phyloP scores from a whole-genome alignment of 306 rosid species.

The Vachellia pachyceras region DNA sequence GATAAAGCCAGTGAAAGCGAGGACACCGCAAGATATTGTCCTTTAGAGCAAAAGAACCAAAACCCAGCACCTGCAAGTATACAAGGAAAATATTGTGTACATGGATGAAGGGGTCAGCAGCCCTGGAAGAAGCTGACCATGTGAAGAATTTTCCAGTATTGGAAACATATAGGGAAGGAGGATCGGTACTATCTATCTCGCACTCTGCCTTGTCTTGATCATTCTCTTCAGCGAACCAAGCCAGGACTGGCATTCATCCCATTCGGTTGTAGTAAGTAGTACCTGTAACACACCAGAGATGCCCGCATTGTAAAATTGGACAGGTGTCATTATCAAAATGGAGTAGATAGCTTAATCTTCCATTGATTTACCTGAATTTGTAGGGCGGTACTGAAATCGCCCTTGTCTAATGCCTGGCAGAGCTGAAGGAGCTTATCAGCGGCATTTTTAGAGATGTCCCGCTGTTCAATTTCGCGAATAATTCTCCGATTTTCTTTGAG shows the following conservation, averaged over 20 bases:
- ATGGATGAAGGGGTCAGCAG: conserved; percentile 41
- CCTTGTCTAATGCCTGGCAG: conserved; percentile 84
- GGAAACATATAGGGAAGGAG: too few relatives aligned
- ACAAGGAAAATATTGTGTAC: conserved; percentile 61
- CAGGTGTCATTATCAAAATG: neutral
- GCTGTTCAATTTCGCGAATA: conserved; percentile 84
- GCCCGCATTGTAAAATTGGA: conserved; percentile 10
- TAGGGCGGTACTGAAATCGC: conserved; percentile 76
- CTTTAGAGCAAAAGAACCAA: conserved; percentile 43
- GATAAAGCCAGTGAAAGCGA: conserved; percentile 42
- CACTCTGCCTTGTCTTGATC: conserved; percentile 76
- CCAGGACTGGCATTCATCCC: conserved; percentile 89
- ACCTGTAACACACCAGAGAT: conserved; percentile 45
- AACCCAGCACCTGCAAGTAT: conserved; percentile 58
- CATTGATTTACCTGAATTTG: conserved; percentile 74
- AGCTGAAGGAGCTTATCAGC: conserved; percentile 87
- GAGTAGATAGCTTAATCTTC: conserved; percentile 13
- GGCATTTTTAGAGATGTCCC: conserved; percentile 91
- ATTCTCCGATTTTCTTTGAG: conserved; percentile 88
- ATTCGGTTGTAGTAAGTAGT: conserved; percentile 69
- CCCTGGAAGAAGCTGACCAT: conserved; percentile 44
- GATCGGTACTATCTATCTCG: conserved; percentile 47
- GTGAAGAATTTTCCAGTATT: conserved; percentile 6
- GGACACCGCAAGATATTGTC: conserved; percentile 51
- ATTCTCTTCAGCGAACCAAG: conserved; percentile 73